These are phyloP conservation scores for Claviceps pazoutovae DNA, from an alignment of 2,329 filamentous ascomycete species.

Conservation along the genomic window DNA sequence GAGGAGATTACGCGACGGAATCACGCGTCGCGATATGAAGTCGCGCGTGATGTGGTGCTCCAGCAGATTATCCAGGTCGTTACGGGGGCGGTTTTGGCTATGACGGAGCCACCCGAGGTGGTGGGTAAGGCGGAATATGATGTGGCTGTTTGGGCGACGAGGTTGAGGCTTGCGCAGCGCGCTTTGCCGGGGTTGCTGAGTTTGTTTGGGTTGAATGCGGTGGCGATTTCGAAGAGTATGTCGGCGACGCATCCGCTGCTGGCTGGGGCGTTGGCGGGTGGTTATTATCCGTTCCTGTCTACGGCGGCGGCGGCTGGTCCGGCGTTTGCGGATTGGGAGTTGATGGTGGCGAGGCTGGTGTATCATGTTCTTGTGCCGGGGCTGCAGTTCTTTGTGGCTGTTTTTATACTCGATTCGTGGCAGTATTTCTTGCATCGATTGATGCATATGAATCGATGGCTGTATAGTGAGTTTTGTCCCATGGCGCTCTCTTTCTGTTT, in stretches of 20 bases:
- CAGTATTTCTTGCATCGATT: slow-evolving; percentile 93
- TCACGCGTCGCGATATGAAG: slow-evolving; percentile 70
- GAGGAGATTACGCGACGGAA: slow-evolving; percentile 81
- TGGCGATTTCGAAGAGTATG: slow-evolving; percentile 61
- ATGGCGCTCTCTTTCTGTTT: background rate
- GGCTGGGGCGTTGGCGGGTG: slow-evolving; percentile 64
- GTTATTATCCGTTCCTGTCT: slow-evolving; percentile 60
- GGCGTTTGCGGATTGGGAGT: slow-evolving; percentile 74
- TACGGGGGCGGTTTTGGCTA: slow-evolving; percentile 51
- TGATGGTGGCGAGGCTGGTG: slow-evolving; percentile 56
- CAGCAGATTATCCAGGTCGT: slow-evolving; percentile 83
- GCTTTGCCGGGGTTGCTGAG: slow-evolving; percentile 60
- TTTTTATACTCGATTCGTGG: slow-evolving; percentile 82
- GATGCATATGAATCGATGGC: slow-evolving; percentile 96
- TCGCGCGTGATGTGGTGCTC: slow-evolving; percentile 77
- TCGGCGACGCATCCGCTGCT: slow-evolving; percentile 57
- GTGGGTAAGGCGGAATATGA: slow-evolving; percentile 73
- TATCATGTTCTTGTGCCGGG: slow-evolving; percentile 68
- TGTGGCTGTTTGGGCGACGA: slow-evolving; percentile 76
- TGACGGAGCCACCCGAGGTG: slow-evolving; percentile 60
- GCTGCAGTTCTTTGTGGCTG: slow-evolving; percentile 62
- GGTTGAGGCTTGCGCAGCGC: slow-evolving; percentile 65
- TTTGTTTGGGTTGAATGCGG: slow-evolving; percentile 62
- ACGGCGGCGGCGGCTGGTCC: slow-evolving; percentile 45
- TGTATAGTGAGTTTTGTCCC: slow-evolving; percentile 59